These are phyloP conservation scores for Peronospora belbahrii DNA, from an alignment of 352 stramenopile species.

Conservation along the genomic window DNA sequence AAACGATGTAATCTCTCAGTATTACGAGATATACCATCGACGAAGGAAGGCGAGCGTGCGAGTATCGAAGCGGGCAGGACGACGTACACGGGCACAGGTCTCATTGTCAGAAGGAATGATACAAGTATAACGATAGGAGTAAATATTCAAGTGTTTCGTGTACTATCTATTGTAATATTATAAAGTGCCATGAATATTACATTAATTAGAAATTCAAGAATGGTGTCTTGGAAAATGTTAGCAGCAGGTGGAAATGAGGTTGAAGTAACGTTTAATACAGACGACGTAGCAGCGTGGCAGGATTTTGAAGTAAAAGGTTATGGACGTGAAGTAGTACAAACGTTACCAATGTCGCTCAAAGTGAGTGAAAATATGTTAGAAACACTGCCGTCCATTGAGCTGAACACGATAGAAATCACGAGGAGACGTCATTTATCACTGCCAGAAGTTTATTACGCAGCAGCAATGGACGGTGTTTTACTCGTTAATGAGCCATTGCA, in stretches of 20 bases:
- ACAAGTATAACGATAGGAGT: slow-evolving; percentile 7
- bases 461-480: slow-evolving; percentile 27
- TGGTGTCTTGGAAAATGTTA: slow-evolving; percentile 24
- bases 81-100: slow-evolving; percentile 30
- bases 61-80: slow-evolving; percentile 39
- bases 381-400: neutral
- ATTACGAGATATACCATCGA: slow-evolving; percentile 28
- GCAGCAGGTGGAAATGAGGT: neutral
- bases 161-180: neutral
- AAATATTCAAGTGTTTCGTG: neutral
- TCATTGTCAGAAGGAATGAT: slow-evolving; percentile 8
- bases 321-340: slow-evolving; percentile 9
- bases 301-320: slow-evolving; percentile 12
- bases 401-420: neutral
- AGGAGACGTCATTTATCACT: slow-evolving; percentile 32
- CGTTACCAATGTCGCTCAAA: neutral
- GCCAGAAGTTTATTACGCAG: slow-evolving; percentile 39
- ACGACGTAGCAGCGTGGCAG: slow-evolving; percentile 11
- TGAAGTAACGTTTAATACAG: slow-evolving; percentile 16
- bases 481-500: slow-evolving; percentile 1
- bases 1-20: slow-evolving; percentile 59
- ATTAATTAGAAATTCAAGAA: neutral
- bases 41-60: slow-evolving; percentile 37
- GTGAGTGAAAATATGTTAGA: neutral
- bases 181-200: neutral